Conservation (phyloP, 176 grass and related monocot genomes). For the Musa acuminata region DNA sequence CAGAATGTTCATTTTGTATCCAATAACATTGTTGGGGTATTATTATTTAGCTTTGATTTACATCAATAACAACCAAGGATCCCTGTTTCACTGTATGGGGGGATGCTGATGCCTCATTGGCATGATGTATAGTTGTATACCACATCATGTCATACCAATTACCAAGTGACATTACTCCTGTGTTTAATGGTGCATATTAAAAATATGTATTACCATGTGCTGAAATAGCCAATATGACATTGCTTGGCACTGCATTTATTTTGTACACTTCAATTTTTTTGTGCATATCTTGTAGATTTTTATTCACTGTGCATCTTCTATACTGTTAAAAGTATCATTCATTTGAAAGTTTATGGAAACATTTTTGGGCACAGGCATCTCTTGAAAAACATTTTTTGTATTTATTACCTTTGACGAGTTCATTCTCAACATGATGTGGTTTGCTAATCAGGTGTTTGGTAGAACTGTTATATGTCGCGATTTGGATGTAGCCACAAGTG, state of each 20-base stretch:
- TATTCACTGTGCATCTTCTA: neutral
- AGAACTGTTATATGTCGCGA: slow-evolving; percentile 97
- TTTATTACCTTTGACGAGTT: neutral
- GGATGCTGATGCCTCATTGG: neutral
- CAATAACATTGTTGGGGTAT: neutral
- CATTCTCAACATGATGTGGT: slow-evolving; percentile 14
- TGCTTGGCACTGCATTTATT: neutral
- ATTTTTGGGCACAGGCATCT: neutral
- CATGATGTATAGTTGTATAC: neutral
- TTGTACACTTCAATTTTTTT: neutral
- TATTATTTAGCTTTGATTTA: neutral
- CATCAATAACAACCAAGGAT: neutral
- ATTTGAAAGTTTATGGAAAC: neutral
- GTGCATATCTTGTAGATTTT: neutral
- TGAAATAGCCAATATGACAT: neutral
- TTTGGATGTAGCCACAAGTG: slow-evolving; percentile 77
- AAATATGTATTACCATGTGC: too few species aligned
- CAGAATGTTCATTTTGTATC: neutral
- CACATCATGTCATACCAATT: too few species aligned
- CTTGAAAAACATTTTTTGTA: slow-evolving; percentile 6
- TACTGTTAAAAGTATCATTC: neutral
- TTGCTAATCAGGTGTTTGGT: slow-evolving; percentile 78
- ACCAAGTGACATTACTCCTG: too few species aligned
- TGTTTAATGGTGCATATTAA: neutral
- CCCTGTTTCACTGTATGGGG: neutral